These are phyloP conservation scores for Pecoramyces ruminantium DNA, from an alignment of 192 early-diverging fungal species.

Conservation along the genomic window DNA sequence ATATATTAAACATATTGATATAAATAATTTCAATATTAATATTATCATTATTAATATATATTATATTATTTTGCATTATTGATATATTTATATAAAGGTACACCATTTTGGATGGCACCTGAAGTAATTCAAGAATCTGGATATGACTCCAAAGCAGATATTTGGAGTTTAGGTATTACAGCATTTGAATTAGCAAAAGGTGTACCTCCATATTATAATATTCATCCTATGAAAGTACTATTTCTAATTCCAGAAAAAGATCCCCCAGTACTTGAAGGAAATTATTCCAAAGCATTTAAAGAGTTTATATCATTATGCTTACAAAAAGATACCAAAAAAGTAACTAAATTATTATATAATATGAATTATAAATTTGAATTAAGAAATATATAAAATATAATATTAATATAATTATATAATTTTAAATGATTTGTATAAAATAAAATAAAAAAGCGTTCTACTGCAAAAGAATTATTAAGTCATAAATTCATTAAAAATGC, in stretches of 20 bases:
- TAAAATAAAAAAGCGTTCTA: too few relatives aligned
- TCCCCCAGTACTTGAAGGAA: conserved; percentile 64
- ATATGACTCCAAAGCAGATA: conserved; percentile 67
- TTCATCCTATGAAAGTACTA: conserved; percentile 18
- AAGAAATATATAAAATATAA: too few relatives aligned
- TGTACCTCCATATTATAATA: conserved; percentile 20
- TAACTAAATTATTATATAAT: conserved; percentile 18
- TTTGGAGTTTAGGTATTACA: conserved; percentile 40
- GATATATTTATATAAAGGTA: too few relatives aligned
- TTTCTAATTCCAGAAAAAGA: conserved; percentile 83
- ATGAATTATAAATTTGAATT: too few relatives aligned
- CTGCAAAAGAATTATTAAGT: too few relatives aligned
- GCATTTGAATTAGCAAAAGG: conserved; percentile 40
- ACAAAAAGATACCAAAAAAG: conserved; percentile 70
- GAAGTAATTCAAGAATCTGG: conserved; percentile 88
- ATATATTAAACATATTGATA: too few relatives aligned
- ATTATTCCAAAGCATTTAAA: conserved; percentile 67
- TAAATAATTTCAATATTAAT: too few relatives aligned
- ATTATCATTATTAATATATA: too few relatives aligned
- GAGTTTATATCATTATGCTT: conserved; percentile 79
- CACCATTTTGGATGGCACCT: conserved; percentile 68
- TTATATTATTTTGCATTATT: too few relatives aligned
- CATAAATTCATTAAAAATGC: too few relatives aligned
- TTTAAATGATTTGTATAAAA: too few relatives aligned
- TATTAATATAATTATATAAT: too few relatives aligned